Conservation (phyloP, 495 filamentous ascomycete genomes). For the Neurospora tetrasperma region DNA sequence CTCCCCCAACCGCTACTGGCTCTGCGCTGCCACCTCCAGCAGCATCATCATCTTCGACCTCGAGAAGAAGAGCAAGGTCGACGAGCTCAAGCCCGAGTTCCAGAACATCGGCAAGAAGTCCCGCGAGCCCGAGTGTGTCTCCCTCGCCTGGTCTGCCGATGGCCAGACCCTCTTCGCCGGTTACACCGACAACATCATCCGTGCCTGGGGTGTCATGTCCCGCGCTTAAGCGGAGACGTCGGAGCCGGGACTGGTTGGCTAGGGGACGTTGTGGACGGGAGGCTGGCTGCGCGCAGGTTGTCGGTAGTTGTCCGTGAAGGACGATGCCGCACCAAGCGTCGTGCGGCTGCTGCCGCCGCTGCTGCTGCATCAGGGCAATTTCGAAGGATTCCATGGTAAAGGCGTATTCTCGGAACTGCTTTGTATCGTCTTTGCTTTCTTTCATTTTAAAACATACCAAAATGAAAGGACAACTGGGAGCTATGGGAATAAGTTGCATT, state of each 20-base stretch:
- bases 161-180: constrained; percentile 98
- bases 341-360: not conserved
- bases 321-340: not conserved
- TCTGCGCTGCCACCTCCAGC: constrained; percentile 92
- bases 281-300: constrained; percentile 17
- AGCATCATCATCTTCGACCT: constrained; percentile 99
- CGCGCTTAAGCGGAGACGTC: constrained; percentile 37
- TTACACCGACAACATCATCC: constrained; percentile 99
- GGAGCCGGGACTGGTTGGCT: constrained; percentile 9
- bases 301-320: not conserved
- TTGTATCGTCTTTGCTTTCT: constrained; percentile 29
- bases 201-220: constrained; percentile 97
- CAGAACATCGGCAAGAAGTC: constrained; percentile 95
- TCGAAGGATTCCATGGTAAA: constrained; percentile 27
- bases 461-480: constrained; percentile 22
- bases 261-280: constrained; percentile 8
- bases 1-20: constrained; percentile 99
- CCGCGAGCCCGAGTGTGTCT: constrained; percentile 96
- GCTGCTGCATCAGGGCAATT: constrained; percentile 12
- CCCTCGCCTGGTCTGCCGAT: constrained; percentile 93
- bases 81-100: constrained; percentile 99
- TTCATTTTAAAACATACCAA: constrained; percentile 17
- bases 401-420: constrained; percentile 30
- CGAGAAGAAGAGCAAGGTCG: constrained; percentile 99
- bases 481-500: constrained; percentile 16